Percentiles rank a stretch among this genome's conserved stretches.
phyloP scores from a whole-genome alignment of 345 rosid genomes.

The Eucalyptus sideroxylon region DNA sequence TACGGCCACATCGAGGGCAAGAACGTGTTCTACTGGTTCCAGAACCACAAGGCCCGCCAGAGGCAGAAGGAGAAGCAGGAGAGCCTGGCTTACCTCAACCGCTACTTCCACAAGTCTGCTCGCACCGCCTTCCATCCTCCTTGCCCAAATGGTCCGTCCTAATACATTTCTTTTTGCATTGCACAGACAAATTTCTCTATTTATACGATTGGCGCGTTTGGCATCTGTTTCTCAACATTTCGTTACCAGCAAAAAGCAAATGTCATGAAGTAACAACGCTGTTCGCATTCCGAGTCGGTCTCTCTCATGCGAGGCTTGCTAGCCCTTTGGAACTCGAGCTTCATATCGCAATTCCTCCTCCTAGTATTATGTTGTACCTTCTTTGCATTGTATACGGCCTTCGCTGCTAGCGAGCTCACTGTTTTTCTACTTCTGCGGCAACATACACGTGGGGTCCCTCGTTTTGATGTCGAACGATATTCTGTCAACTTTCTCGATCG shows the following conservation, averaged over 20 bases:
- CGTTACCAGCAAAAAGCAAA: neutral
- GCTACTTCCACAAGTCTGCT: constrained; percentile 20
- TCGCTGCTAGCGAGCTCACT: neutral
- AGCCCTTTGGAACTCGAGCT: neutral
- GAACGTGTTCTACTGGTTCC: constrained; percentile 98
- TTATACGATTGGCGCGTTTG: neutral
- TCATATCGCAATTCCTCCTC: neutral
- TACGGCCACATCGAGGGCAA: constrained; percentile 95
- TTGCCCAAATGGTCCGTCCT: constrained; percentile 35
- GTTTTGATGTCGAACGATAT: neutral
- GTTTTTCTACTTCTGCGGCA: neutral
- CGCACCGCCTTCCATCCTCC: constrained; percentile 6
- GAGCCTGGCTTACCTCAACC: constrained; percentile 40
- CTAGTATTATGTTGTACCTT: neutral
- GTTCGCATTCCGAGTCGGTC: neutral
- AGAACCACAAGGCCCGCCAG: constrained; percentile 93
- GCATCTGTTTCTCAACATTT: neutral
- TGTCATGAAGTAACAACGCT: neutral
- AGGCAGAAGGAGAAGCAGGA: constrained; percentile 88
- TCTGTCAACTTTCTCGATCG: neutral
- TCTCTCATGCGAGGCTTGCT: neutral
- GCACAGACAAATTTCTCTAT: neutral
- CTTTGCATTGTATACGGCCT: neutral
- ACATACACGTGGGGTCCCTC: neutral
- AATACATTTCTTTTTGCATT: neutral